Conservation (phyloP, 78 protist species). For the Chrysochromulina parva region DNA sequence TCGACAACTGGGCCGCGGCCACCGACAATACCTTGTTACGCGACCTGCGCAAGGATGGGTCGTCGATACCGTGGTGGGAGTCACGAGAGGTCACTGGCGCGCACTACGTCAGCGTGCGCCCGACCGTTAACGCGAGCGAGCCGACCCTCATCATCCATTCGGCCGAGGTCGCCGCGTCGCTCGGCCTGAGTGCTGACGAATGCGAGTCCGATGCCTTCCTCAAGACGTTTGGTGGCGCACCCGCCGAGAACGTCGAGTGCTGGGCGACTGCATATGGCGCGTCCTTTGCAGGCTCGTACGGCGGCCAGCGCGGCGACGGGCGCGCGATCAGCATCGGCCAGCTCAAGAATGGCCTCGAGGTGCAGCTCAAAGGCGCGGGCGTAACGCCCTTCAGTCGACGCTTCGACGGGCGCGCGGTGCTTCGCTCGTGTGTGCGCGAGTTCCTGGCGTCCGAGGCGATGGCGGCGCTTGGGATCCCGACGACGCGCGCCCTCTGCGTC, state of each 20-base stretch:
- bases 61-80: no score
- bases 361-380: slow-evolving; percentile 79
- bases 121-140: not conserved
- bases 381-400: slow-evolving; percentile 76
- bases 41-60: no score
- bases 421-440: slow-evolving; percentile 79
- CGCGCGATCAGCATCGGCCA: slow-evolving; percentile 72
- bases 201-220: not conserved
- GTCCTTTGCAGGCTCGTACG: not conserved
- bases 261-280: slow-evolving; percentile 13
- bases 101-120: not conserved
- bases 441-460: slow-evolving; percentile 68
- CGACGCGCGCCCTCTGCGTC: slow-evolving; percentile 68
- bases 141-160: not conserved
- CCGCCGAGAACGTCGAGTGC: not conserved
- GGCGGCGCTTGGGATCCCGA: slow-evolving; percentile 65
- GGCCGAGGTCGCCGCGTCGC: not conserved
- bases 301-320: slow-evolving; percentile 72
- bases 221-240: not conserved
- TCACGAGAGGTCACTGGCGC: not conserved
- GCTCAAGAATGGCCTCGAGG: slow-evolving; percentile 42
- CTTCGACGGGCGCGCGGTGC: slow-evolving; percentile 84
- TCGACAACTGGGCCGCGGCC: no score
- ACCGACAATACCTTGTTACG: no score
- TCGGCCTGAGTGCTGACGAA: not conserved